Evolutionary conservation across 805 yeast genomes (phyloP), one percentile per base, ranked within the genome.

Genomic region (Clavispora vitiphila): DNA sequence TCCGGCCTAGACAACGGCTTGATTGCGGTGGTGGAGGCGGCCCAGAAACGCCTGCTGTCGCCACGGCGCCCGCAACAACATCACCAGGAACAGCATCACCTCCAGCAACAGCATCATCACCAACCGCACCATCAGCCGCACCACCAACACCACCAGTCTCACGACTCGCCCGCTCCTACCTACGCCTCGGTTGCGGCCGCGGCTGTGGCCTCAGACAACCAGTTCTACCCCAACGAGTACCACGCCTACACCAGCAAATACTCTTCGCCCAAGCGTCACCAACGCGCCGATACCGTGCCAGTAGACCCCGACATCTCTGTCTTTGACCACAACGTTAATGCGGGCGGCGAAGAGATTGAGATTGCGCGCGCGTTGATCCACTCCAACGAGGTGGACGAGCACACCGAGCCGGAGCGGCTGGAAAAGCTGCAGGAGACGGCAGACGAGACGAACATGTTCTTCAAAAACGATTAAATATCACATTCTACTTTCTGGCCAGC

Each of bases 311-410:
- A 75, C 41, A 82, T 78, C 5, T 60, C 71, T 32, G 78, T 71
- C 0, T 77, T 71, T 48, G 54, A 53, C 30, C 54, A 53, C 34
- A 40, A 22, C 14, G 54, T 46, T 22, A 42, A 48, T 16, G 32
- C 49, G 1, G 64, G 69, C 6, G 78, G 76, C 5, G 78, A 74
- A 37, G 84, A 78, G 49, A 76, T 80, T 29, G 83, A 78, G 36
- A 81, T 80, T 50, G 86, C 86, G 1, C 64, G 83, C 34, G 86
- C 84, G 0, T 62, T 80, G 50, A 78, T 80, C 37, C 83, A 78
- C 46, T 81, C 83, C 0, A 77, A 72, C 48, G 78, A 69, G 39
- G 67, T 54, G 11, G 65, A 48, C 20, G 57, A 56, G 15, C 27
- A 37, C 8, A 34, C 27, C 2, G 37, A 44, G 24, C 37, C 15